phyloP scores from a whole-genome alignment of 2,329 filamentous ascomycete genomes.

The Aspergillus ochraceus region DNA sequence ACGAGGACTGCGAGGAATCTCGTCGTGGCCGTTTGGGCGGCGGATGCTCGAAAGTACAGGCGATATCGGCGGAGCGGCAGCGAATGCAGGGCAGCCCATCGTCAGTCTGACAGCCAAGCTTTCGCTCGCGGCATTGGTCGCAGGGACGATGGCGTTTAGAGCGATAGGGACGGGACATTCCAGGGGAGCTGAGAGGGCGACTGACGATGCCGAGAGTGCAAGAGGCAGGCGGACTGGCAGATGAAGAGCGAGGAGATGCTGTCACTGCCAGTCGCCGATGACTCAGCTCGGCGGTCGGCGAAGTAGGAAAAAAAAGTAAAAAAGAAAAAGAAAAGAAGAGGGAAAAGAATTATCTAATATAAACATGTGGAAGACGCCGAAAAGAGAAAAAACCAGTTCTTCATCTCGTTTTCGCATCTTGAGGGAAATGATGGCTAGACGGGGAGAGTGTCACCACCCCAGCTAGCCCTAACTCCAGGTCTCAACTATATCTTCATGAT shows the following conservation, averaged over 20 bases:
- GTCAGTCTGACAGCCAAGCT: slow-evolving; percentile 30
- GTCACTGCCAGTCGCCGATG: neutral
- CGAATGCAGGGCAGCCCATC: slow-evolving; percentile 25
- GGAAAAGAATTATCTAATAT: neutral
- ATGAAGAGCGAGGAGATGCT: neutral
- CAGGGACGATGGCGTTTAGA: slow-evolving; percentile 36
- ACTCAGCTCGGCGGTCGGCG: neutral
- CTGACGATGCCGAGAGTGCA: neutral
- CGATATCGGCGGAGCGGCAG: slow-evolving; percentile 24
- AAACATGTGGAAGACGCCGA: neutral
- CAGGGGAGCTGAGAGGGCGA: no score
- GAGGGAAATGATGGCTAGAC: no score
- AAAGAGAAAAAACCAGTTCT: no score
- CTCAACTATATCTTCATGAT: no score
- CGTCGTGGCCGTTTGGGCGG: slow-evolving; percentile 23
- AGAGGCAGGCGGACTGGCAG: neutral
- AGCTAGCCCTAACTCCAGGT: no score
- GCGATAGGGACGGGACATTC: slow-evolving; percentile 27
- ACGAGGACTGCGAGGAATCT: slow-evolving; percentile 11
- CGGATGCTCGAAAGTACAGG: slow-evolving; percentile 27
- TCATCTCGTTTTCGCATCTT: no score
- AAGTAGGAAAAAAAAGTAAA: neutral
- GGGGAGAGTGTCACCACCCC: no score
- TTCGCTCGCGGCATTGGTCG: slow-evolving; percentile 33
- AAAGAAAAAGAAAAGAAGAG: neutral